These are phyloP conservation scores for Ordospora colligata DNA, from an alignment of 371 early-diverging fungal species.

Conservation along the genomic window DNA sequence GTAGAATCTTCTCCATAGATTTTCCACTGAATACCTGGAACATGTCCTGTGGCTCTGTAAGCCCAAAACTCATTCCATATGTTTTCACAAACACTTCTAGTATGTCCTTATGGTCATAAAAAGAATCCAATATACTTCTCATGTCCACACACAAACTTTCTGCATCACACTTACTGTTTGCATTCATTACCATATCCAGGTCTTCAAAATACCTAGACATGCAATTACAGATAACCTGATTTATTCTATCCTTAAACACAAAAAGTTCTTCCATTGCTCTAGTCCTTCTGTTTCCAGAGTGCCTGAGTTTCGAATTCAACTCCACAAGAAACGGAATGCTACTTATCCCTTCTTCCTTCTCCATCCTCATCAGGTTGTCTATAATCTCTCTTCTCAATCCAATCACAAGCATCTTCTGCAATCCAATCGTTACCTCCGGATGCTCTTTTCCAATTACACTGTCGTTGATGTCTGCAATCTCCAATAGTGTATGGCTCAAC, in stretches of 20 bases:
- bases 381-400: constrained; percentile 30
- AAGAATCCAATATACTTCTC: constrained; percentile 4
- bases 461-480: constrained; percentile 12
- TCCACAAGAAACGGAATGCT: constrained; percentile 25
- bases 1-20: constrained; percentile 9
- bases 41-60: constrained; percentile 1
- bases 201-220: constrained; percentile 24
- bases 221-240: constrained; percentile 41
- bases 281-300: constrained; percentile 9
- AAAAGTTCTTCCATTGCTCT: constrained; percentile 38
- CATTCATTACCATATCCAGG: constrained; percentile 1
- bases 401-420: constrained; percentile 33
- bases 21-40: constrained; percentile 9
- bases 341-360: constrained; percentile 23
- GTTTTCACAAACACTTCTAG: constrained; percentile 24
- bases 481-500: constrained; percentile 1
- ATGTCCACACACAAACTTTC: constrained; percentile 13
- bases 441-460: constrained; percentile 26
- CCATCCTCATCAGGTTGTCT: constrained; percentile 28
- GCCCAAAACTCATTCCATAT: constrained; percentile 32
- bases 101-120: constrained; percentile 10
- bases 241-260: constrained; percentile 40
- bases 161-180: constrained; percentile 13
- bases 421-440: constrained; percentile 24
- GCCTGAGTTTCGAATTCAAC: constrained; percentile 18